Evolutionary conservation across 2,329 filamentous ascomycete genomes (phyloP).

Genomic region (Aureobasidium sp.): DNA sequence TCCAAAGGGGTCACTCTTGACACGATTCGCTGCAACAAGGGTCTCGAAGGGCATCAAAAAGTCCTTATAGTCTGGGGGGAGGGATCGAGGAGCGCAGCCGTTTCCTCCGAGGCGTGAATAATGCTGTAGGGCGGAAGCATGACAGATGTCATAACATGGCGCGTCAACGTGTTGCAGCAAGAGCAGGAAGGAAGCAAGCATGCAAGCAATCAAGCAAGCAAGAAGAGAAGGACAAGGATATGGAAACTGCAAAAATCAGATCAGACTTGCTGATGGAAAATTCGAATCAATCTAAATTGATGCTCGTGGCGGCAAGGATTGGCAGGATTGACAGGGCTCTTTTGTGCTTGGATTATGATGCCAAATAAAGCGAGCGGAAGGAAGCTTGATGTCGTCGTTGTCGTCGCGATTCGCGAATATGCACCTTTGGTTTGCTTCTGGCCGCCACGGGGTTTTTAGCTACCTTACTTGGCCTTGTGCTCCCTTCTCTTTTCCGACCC

Average conservation of each 20-base stretch:
- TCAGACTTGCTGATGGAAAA: not conserved
- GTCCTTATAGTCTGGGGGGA: not conserved
- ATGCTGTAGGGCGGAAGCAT: not conserved
- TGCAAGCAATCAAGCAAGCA: not conserved
- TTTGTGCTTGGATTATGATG: not conserved
- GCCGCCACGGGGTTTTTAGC: not conserved
- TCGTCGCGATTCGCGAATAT: not conserved
- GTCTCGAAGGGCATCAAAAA: not conserved
- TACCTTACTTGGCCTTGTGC: not conserved
- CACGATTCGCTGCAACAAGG: not conserved
- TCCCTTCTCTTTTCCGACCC: not conserved
- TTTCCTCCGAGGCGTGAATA: not conserved
- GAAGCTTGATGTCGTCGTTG: not conserved
- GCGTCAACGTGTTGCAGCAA: not conserved
- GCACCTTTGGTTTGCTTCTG: not conserved
- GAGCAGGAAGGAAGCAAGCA: not conserved
- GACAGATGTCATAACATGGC: not conserved
- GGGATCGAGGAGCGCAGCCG: too few relatives aligned
- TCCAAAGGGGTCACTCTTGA: not conserved
- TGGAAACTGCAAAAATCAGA: not conserved
- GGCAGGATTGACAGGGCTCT: not conserved
- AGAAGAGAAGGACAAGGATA: not conserved
- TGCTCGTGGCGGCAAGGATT: not conserved
- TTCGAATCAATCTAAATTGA: not conserved
- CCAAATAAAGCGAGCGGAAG: constrained; percentile 5